Percentiles rank a stretch among this genome's conserved stretches.
Evolutionary conservation across 1,139 yeast species (phyloP).

Genomic region (Scheffersomyces lignicola): DNA sequence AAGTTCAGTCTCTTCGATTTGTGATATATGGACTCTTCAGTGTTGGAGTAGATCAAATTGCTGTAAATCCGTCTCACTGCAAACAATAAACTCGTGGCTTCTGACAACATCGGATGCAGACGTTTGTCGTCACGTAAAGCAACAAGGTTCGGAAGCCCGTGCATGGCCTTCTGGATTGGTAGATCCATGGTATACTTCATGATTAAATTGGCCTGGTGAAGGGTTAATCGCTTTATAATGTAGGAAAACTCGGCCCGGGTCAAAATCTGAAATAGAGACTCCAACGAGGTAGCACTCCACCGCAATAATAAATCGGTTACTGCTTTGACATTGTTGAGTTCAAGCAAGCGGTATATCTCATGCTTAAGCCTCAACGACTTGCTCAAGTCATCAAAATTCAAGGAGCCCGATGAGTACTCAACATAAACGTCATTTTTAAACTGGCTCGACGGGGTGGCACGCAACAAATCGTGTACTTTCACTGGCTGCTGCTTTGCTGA

Average conservation of each 20-base stretch:
- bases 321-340: neutral
- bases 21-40: slow-evolving; percentile 23
- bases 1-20: slow-evolving; percentile 18
- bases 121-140: neutral
- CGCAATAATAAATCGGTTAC: neutral
- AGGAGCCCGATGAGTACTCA: neutral
- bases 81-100: slow-evolving; percentile 9
- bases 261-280: slow-evolving; percentile 13
- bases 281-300: slow-evolving; percentile 5
- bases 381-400: neutral
- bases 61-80: slow-evolving; percentile 29
- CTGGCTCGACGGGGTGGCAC: neutral
- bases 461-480: neutral
- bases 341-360: neutral
- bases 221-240: slow-evolving; percentile 23
- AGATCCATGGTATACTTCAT: slow-evolving; percentile 3
- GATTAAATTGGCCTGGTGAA: slow-evolving; percentile 20
- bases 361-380: slow-evolving; percentile 2
- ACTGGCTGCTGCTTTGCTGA: neutral
- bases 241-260: slow-evolving; percentile 23
- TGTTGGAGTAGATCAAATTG: slow-evolving; percentile 23
- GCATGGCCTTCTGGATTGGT: neutral
- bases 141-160: neutral
- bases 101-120: slow-evolving; percentile 7
- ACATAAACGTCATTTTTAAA: slow-evolving; percentile 1